Percentiles rank a stretch among this genome's conserved stretches.
Conservation (phyloP, 495 filamentous ascomycete genomes). For the Saxophila tyrrhenica region DNA sequence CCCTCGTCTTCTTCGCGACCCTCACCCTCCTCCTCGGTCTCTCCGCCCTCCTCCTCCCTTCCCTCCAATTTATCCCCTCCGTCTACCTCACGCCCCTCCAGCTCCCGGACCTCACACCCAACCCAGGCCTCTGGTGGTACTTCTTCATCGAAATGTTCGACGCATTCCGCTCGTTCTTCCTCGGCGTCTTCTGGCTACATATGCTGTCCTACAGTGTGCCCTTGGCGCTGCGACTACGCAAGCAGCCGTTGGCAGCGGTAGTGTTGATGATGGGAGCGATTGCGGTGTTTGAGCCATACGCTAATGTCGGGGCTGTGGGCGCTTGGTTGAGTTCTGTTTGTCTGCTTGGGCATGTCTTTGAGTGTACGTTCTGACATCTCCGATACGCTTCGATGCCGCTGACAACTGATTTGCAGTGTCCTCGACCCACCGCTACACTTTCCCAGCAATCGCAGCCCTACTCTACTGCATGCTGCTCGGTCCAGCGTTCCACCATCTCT, state of each 20-base stretch:
- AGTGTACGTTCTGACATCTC: constrained; percentile 42
- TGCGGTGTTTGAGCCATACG: constrained; percentile 91
- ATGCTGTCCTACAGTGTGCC: constrained; percentile 77
- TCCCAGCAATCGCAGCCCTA: constrained; percentile 67
- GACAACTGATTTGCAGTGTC: constrained; percentile 3
- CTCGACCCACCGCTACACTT: constrained; percentile 64
- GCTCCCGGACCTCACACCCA: constrained; percentile 86
- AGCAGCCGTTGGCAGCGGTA: constrained; percentile 75
- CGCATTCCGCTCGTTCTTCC: constrained; percentile 91
- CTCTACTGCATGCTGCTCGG: constrained; percentile 82
- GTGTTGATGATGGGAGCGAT: constrained; percentile 75
- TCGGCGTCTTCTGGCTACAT: constrained; percentile 96
- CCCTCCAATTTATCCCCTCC: constrained; percentile 72
- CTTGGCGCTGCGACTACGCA: constrained; percentile 47
- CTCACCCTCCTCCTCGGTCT: constrained; percentile 48
- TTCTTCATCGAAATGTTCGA: constrained; percentile 99
- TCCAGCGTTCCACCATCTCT: constrained; percentile 91
- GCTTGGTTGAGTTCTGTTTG: constrained; percentile 74
- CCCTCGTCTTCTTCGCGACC: constrained; percentile 28
- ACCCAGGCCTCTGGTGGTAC: constrained; percentile 98
- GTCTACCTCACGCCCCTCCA: constrained; percentile 89
- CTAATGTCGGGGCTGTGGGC: constrained; percentile 76
- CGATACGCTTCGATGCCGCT: neutral
- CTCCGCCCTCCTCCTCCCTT: constrained; percentile 63
- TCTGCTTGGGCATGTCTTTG: constrained; percentile 89